Evolutionary conservation across 306 rosid genomes (phyloP).

Genomic region (Morella rubra): DNA sequence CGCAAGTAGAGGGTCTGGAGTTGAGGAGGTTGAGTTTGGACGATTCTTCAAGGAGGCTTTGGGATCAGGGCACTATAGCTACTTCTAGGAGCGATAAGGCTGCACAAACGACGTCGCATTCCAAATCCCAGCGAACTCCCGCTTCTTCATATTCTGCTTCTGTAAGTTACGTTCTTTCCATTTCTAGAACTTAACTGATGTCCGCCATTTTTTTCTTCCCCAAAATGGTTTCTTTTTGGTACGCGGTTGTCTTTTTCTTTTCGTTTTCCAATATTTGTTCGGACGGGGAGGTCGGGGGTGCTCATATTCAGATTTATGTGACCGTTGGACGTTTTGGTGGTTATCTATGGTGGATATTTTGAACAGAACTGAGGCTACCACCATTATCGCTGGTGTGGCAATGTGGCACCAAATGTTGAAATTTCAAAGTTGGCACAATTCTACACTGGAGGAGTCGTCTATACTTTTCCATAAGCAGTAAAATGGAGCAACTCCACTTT

Average conservation of each 20-base stretch:
- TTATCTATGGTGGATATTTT: background rate
- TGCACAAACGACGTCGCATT: slow-evolving; percentile 21
- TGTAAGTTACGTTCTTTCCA: slow-evolving; percentile 6
- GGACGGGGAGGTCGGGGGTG: background rate
- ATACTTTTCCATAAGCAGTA: background rate
- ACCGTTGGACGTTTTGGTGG: background rate
- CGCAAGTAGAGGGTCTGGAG: slow-evolving; percentile 20
- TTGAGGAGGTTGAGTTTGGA: slow-evolving; percentile 71
- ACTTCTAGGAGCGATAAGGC: slow-evolving; percentile 1
- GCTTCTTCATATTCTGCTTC: slow-evolving; percentile 20
- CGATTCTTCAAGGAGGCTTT: slow-evolving; percentile 61
- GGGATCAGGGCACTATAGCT: slow-evolving; percentile 42
- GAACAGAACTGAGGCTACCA: background rate
- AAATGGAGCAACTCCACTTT: background rate
- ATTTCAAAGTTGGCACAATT: background rate
- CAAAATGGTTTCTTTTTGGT: background rate
- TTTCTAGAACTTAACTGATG: background rate
- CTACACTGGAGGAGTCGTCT: background rate
- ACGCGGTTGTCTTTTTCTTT: background rate
- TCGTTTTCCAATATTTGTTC: background rate
- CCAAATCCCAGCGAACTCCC: slow-evolving; percentile 30
- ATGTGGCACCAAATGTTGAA: background rate
- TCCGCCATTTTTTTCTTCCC: background rate
- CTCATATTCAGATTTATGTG: background rate
- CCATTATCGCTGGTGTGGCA: background rate